Conservation (phyloP, 202 grass and related monocot species). For the Saccharum hybrid region DNA sequence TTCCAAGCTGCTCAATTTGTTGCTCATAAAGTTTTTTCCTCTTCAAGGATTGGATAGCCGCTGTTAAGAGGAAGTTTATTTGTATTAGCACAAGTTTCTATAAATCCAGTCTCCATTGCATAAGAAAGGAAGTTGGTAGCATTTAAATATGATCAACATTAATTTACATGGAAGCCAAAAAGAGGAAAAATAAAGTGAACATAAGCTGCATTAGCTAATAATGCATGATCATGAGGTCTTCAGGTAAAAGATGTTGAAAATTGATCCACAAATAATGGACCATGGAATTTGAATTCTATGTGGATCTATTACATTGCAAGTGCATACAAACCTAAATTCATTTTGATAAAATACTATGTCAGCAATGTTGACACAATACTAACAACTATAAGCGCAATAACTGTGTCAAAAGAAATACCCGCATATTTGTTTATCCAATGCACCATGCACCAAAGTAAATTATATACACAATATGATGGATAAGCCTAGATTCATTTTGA, state of each 20-base stretch:
- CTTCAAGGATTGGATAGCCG: constrained; percentile 72
- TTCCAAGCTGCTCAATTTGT: constrained; percentile 75
- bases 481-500: neutral
- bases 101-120: neutral
- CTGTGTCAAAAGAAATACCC: neutral
- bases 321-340: constrained; percentile 9
- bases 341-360: neutral
- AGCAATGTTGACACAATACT: neutral
- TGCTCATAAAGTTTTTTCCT: constrained; percentile 77
- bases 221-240: neutral
- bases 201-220: neutral
- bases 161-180: constrained; percentile 1
- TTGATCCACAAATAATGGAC: neutral
- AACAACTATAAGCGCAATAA: neutral
- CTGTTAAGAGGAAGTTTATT: constrained; percentile 43
- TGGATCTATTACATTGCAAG: neutral
- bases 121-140: neutral
- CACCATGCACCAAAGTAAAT: neutral
- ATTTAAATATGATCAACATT: neutral
- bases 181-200: neutral
- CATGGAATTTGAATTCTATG: neutral
- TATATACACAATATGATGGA: neutral
- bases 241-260: neutral
- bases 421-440: constrained; percentile 5
- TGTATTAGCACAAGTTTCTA: neutral